phyloP scores from a whole-genome alignment of 164 flowering plant species.

The Sextonia rubra region DNA sequence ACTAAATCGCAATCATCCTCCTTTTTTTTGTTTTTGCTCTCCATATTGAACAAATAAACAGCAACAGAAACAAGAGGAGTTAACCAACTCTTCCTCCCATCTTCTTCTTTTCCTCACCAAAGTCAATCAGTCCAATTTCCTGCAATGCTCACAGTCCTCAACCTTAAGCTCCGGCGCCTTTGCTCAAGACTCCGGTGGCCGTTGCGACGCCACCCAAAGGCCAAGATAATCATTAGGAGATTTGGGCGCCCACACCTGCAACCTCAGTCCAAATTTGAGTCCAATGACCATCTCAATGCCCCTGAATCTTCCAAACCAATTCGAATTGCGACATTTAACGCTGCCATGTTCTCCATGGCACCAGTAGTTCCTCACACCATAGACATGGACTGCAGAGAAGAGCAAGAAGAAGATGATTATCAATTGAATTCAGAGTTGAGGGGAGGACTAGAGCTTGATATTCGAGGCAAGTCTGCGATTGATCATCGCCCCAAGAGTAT shows the following conservation, averaged over 20 bases:
- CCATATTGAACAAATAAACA: not conserved
- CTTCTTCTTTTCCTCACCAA: not conserved
- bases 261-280: conserved; percentile 16
- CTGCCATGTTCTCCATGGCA: conserved; percentile 82
- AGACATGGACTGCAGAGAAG: conserved; percentile 5
- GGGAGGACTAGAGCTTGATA: conserved; percentile 13
- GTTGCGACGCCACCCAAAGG: conserved; percentile 35
- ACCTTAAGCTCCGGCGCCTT: conserved; percentile 35
- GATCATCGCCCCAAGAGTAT: conserved; percentile 55
- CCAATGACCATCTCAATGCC: conserved; percentile 18
- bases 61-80: not conserved
- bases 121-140: conserved; percentile 8
- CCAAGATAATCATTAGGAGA: conserved; percentile 48
- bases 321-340: conserved; percentile 70
- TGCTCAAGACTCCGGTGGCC: conserved; percentile 46
- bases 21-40: too few species aligned
- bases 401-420: conserved; percentile 18
- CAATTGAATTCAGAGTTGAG: conserved; percentile 4
- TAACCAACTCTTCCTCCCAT: not conserved
- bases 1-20: too few species aligned
- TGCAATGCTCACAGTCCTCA: conserved; percentile 26
- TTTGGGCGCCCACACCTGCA: conserved; percentile 34
- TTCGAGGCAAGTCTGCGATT: conserved; percentile 20
- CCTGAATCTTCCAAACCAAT: conserved; percentile 29
- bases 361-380: conserved; percentile 53